Base-by-base conservation (phyloP, 345 rosid species). In the Populus davidiana region DNA sequence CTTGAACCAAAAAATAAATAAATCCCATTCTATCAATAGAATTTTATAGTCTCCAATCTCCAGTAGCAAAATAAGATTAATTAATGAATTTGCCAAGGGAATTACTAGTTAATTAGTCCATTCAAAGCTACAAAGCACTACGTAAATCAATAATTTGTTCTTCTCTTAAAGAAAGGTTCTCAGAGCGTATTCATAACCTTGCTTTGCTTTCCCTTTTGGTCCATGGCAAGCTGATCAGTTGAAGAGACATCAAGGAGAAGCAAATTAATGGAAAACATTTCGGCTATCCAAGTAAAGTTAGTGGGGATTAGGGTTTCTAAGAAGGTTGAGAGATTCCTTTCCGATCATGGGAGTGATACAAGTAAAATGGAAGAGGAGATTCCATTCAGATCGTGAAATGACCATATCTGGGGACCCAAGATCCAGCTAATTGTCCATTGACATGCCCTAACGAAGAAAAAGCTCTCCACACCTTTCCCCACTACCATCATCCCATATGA, bases 361-460 rank as follows among this genome's bases (percentile, higher is more conserved):
- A 69, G 43, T 20, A 31, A 16, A 16, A 72, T 62, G 67, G 62
- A 74, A 76, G 65, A 64, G 23, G 25, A 81, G 82, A 87, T 86
- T 87, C 87, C 86, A 56, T 81, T 83, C 56, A 82, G 80, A 80
- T 85, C 88, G 81, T 62, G 75, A 80, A 83, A 80, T 25, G 69
- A 41, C 81, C 49, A 72, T 2, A 39, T 62, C 59, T 70, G 39
- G 80, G 81, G 87, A 77, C 85, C 84, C 81, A 71, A 71, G 69
- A 49, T 16, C 49, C 73, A 69, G 52, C 61, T 2, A 47, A 39
- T 43, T 23, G 36, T 62, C 41, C 29, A 77, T 50, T 82, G 87
- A 84, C 75, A 72, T 67, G 75, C 78, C 86, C 80, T 83, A 43
- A 73, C 72, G 66, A 66, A 43, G 49, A 75, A 79, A 82, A 82